Evolutionary conservation across 306 rosid species (phyloP).

Genomic region (Acacia confusa): DNA sequence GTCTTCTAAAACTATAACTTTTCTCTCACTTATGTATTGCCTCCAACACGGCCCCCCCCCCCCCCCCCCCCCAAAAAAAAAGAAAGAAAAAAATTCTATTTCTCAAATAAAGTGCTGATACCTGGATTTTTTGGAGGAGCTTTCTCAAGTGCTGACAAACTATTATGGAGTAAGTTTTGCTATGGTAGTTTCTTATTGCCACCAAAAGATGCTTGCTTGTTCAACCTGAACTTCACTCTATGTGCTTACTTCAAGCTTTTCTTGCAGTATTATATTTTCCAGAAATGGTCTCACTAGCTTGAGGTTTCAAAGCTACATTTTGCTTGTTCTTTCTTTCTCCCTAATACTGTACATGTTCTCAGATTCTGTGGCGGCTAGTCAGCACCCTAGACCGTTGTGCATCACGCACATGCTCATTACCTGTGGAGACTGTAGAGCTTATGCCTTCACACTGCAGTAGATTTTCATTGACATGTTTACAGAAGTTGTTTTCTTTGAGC

Average conservation of each 20-base stretch:
- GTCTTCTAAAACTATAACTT: too few relatives aligned
- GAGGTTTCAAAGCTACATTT: conserved; percentile 4
- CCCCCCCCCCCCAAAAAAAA: too few relatives aligned
- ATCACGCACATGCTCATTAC: conserved; percentile 87
- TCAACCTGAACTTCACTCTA: conserved; percentile 1
- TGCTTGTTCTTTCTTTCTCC: background rate
- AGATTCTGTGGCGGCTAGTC: conserved; percentile 79
- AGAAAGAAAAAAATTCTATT: background rate
- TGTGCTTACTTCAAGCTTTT: conserved; percentile 16
- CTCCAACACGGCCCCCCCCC: too few relatives aligned
- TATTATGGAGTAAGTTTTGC: conserved; percentile 8
- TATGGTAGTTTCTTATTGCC: conserved; percentile 10
- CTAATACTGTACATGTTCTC: conserved; percentile 32
- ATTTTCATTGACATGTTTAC: conserved; percentile 90
- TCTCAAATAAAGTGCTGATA: background rate
- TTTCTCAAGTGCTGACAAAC: conserved; percentile 10
- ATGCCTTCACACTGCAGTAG: conserved; percentile 93
- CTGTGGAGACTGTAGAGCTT: conserved; percentile 91
- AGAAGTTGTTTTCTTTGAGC: conserved; percentile 91
- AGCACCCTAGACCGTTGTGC: conserved; percentile 96
- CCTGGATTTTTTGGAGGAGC: background rate
- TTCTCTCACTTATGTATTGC: too few relatives aligned
- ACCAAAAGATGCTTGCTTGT: background rate
- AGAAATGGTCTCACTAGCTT: conserved; percentile 16
- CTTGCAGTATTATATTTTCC: conserved; percentile 3